Evolutionary conservation across 768 basidiomycete genomes (phyloP).

Genomic region (Lactifluus subvellereus): DNA sequence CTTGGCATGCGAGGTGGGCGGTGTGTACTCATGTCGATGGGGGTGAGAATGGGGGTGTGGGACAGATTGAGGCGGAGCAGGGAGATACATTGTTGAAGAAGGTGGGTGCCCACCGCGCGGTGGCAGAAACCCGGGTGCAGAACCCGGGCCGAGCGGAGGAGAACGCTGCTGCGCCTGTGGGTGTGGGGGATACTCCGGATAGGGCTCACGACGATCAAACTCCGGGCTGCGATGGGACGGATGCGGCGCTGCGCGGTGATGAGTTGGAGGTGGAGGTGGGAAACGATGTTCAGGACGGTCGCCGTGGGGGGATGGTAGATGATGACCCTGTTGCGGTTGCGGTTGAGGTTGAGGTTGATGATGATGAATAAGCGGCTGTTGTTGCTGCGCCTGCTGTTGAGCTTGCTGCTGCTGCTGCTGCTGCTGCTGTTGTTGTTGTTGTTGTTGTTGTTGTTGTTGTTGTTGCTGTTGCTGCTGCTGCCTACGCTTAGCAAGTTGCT

Average conservation of each 20-base stretch:
- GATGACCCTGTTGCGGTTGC: slow-evolving; percentile 27
- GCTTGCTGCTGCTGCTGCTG: slow-evolving; percentile 26
- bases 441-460: slow-evolving; percentile 7
- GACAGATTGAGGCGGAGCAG: slow-evolving; percentile 23
- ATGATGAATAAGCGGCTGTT: slow-evolving; percentile 26
- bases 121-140: slow-evolving; percentile 19
- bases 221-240: slow-evolving; percentile 22
- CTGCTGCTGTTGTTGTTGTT: slow-evolving; percentile 22
- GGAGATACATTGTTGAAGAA: slow-evolving; percentile 22
- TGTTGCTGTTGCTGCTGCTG: slow-evolving; percentile 28
- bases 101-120: slow-evolving; percentile 24
- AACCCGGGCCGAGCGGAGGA: slow-evolving; percentile 9
- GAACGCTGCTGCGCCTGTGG: slow-evolving; percentile 20
- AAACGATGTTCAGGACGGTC: slow-evolving; percentile 27
- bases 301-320: slow-evolving; percentile 26
- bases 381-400: slow-evolving; percentile 20
- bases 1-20: slow-evolving; percentile 17
- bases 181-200: slow-evolving; percentile 17
- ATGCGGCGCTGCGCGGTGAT: slow-evolving; percentile 19
- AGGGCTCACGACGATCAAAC: slow-evolving; percentile 21
- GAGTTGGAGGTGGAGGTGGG: slow-evolving; percentile 23
- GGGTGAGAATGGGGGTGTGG: slow-evolving; percentile 24
- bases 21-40: slow-evolving; percentile 26
- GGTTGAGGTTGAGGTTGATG: slow-evolving; percentile 30
- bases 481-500: slow-evolving; percentile 37